These are phyloP conservation scores for Protomyces inouyei DNA, from an alignment of 1,139 yeast species.

Conservation along the genomic window DNA sequence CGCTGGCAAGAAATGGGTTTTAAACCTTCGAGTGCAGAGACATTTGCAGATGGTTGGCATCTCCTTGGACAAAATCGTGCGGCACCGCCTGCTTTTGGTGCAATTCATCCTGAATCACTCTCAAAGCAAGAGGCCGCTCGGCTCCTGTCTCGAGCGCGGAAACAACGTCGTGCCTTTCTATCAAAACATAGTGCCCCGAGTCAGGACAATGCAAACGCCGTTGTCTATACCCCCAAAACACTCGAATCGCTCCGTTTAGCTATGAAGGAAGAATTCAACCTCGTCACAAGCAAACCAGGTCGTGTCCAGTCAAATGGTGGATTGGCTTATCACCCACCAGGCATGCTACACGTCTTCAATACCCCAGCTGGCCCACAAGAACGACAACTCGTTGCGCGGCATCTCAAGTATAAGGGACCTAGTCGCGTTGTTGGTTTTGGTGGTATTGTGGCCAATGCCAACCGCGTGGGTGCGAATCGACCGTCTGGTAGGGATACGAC, in stretches of 20 bases:
- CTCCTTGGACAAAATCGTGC: background rate
- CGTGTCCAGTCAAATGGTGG: conserved; percentile 17
- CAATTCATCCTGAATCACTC: background rate
- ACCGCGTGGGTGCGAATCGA: background rate
- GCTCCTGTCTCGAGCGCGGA: background rate
- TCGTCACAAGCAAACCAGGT: background rate
- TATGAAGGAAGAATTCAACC: background rate
- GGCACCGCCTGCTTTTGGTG: background rate
- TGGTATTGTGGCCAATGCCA: conserved; percentile 3
- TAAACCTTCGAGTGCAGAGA: background rate
- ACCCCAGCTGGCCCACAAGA: conserved; percentile 20
- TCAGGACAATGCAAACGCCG: background rate
- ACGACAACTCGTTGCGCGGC: conserved; percentile 6
- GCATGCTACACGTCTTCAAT: conserved; percentile 16
- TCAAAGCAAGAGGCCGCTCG: background rate
- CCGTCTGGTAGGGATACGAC: background rate
- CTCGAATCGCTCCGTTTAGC: background rate
- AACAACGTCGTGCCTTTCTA: background rate
- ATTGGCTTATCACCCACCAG: conserved; percentile 20
- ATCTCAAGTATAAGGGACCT: background rate
- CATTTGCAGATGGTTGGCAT: background rate
- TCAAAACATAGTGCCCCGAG: background rate
- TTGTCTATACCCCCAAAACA: background rate
- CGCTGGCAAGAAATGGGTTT: conserved; percentile 26
- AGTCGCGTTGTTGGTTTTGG: conserved; percentile 11